Evolutionary conservation across 169 alveolate species (phyloP).

Genomic region (Cryptosporidium xiaoi): DNA sequence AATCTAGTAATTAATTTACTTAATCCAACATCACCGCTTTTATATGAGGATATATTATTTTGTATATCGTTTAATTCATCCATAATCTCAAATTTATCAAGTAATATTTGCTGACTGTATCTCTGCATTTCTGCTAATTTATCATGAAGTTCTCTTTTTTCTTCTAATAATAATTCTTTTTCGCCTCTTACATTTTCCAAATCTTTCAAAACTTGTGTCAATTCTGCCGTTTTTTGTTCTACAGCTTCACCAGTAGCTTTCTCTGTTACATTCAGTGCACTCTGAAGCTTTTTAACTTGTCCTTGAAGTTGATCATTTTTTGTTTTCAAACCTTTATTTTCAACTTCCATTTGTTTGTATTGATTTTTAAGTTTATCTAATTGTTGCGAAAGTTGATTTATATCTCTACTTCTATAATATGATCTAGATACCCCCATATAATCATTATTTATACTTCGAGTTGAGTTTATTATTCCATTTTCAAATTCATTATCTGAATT

Average conservation of each 20-base stretch:
- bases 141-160: conserved; percentile 37
- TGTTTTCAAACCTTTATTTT: conserved; percentile 35
- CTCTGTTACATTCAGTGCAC: conserved; percentile 70
- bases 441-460: conserved; percentile 1
- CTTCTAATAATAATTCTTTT: conserved; percentile 60
- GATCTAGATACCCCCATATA: conserved; percentile 16
- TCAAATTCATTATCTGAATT: conserved; percentile 58
- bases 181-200: conserved; percentile 58
- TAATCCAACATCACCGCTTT: conserved; percentile 50
- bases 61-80: conserved; percentile 60
- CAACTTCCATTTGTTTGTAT: conserved; percentile 47
- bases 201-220: conserved; percentile 63
- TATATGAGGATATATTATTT: conserved; percentile 47
- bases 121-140: conserved; percentile 21
- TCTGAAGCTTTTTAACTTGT: conserved; percentile 60
- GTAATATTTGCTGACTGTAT: conserved; percentile 15
- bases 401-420: conserved; percentile 60
- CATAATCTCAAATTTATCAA: conserved; percentile 58
- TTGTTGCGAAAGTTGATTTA: conserved; percentile 56
- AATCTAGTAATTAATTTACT: conserved; percentile 35
- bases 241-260: conserved; percentile 75
- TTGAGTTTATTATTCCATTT: not conserved
- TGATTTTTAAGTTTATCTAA: conserved; percentile 48
- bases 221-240: conserved; percentile 68
- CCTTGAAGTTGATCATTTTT: conserved; percentile 50